A percentile compares a stretch with the other conserved stretches of the same genome.
phyloP scores from a whole-genome alignment of 2,329 filamentous ascomycete genomes.

The Penicillium sp. region DNA sequence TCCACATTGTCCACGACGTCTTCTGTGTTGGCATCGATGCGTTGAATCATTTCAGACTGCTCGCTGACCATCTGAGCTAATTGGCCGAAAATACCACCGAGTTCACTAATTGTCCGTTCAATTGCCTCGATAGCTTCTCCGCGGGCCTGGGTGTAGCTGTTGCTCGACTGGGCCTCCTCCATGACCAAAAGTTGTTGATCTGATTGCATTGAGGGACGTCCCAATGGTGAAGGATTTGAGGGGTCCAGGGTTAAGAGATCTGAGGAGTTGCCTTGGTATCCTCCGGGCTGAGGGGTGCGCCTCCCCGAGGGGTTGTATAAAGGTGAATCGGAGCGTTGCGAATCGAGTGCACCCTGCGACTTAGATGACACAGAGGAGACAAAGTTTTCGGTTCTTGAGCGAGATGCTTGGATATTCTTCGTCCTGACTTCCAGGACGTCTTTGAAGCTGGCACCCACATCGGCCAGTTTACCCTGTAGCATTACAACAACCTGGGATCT shows the following conservation, averaged over 20 bases:
- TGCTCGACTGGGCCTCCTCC: slow-evolving; percentile 84
- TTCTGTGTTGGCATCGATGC: slow-evolving; percentile 96
- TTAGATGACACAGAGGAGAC: slow-evolving; percentile 85
- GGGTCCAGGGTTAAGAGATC: slow-evolving; percentile 85
- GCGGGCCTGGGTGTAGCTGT: slow-evolving; percentile 87
- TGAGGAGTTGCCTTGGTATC: slow-evolving; percentile 47
- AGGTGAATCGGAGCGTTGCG: slow-evolving; percentile 77
- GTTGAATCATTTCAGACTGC: slow-evolving; percentile 95
- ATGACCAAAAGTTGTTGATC: slow-evolving; percentile 89
- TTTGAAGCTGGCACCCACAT: slow-evolving; percentile 94
- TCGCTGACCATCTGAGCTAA: slow-evolving; percentile 95
- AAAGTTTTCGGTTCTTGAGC: slow-evolving; percentile 93
- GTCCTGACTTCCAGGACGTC: slow-evolving; percentile 94
- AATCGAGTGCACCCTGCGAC: slow-evolving; percentile 61
- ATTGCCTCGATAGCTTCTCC: slow-evolving; percentile 97
- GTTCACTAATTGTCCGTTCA: slow-evolving; percentile 88
- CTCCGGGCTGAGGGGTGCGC: slow-evolving; percentile 61
- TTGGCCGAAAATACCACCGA: slow-evolving; percentile 91
- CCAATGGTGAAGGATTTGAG: slow-evolving; percentile 49
- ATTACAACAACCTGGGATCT: slow-evolving; percentile 67
- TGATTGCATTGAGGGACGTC: slow-evolving; percentile 57
- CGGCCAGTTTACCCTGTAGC: slow-evolving; percentile 85
- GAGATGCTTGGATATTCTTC: slow-evolving; percentile 94
- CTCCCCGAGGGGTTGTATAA: slow-evolving; percentile 78
- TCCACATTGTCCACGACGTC: slow-evolving; percentile 98